Conservation (phyloP, 2,329 filamentous ascomycete genomes). For the Aspergillus calidoustus region DNA sequence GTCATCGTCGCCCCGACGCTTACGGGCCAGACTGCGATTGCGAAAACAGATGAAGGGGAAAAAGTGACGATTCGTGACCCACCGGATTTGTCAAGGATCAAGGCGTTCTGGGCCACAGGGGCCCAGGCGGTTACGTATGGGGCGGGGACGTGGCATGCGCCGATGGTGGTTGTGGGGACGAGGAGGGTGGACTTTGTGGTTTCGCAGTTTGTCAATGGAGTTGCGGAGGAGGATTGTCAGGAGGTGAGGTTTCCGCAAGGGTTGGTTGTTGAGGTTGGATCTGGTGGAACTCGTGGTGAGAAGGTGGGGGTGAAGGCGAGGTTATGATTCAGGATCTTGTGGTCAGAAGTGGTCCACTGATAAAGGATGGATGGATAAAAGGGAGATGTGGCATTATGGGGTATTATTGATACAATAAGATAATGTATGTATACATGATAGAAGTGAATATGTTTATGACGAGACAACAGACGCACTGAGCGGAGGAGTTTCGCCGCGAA, state of each 20-base stretch:
- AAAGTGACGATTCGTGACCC: conserved; percentile 51
- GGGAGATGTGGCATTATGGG: neutral
- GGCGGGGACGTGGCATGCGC: conserved; percentile 92
- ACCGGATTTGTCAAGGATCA: conserved; percentile 72
- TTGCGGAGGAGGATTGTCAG: conserved; percentile 84
- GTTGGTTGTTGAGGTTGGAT: conserved; percentile 37
- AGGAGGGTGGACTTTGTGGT: conserved; percentile 82
- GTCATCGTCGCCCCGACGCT: conserved; percentile 87
- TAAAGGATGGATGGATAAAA: neutral
- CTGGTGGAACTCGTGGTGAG: neutral
- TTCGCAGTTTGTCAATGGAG: conserved; percentile 84
- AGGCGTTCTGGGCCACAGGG: conserved; percentile 77
- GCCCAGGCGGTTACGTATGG: conserved; percentile 89
- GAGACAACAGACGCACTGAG: neutral
- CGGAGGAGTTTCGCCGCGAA: conserved; percentile 18
- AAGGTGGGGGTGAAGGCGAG: neutral
- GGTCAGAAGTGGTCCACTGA: neutral
- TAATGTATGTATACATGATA: neutral
- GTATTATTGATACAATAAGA: neutral
- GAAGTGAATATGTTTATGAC: conserved; percentile 1
- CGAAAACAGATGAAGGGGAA: conserved; percentile 32
- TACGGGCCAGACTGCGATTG: conserved; percentile 45
- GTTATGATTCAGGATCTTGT: neutral
- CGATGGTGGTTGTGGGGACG: conserved; percentile 84
- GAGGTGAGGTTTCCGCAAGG: conserved; percentile 62